These are phyloP conservation scores for Musa acuminata DNA, from an alignment of 176 grass and related monocot genomes.

Conservation along the genomic window DNA sequence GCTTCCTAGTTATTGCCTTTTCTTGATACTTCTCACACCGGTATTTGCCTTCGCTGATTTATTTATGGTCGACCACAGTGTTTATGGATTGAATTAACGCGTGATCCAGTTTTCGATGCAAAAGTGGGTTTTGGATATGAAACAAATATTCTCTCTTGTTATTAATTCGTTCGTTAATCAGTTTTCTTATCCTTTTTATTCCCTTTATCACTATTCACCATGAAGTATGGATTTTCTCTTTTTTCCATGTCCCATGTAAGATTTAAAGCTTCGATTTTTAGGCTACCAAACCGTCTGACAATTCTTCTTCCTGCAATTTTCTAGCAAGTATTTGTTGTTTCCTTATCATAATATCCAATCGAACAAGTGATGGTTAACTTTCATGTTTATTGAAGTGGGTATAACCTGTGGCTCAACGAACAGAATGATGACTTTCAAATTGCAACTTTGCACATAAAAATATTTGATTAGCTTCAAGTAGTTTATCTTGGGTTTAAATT, in stretches of 20 bases:
- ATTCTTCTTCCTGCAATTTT: no score
- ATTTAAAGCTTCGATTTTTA: neutral
- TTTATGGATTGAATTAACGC: no score
- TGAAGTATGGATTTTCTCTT: neutral
- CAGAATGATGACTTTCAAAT: no score
- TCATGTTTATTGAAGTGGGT: neutral
- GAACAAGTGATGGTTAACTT: neutral
- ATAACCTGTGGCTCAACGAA: neutral
- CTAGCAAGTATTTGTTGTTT: neutral
- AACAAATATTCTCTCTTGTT: neutral
- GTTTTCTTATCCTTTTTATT: neutral
- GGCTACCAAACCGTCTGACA: no score
- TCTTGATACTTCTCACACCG: neutral
- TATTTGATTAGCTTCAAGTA: no score
- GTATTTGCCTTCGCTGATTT: no score
- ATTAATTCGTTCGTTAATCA: neutral
- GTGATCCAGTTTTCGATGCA: neutral
- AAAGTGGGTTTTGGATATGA: neutral
- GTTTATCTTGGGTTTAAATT: no score
- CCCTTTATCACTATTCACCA: neutral
- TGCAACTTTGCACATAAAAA: no score
- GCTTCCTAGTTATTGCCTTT: neutral
- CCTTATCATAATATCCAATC: neutral
- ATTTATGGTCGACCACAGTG: no score
- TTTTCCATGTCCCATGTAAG: neutral